A percentile compares a stretch with the other conserved stretches of the same genome.
These are phyloP conservation scores for Cercis canadensis DNA, from an alignment of 306 rosid genomes.

Conservation along the genomic window DNA sequence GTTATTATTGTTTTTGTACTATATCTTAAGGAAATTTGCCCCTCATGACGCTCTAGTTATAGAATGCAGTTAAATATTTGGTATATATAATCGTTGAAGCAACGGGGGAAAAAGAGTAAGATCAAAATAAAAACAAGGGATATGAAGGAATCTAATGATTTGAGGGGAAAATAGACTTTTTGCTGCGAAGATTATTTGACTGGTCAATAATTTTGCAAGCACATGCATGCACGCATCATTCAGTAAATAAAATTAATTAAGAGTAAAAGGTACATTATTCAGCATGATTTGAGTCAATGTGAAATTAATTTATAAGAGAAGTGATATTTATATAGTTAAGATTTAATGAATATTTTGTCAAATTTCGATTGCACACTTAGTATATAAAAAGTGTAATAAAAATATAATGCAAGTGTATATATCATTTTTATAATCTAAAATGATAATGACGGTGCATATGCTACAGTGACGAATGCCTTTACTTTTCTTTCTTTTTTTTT, in stretches of 20 bases:
- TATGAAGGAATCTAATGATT: slow-evolving; percentile 54
- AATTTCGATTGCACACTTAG: too few species aligned
- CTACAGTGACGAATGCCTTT: too few species aligned
- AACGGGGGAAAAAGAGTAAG: background rate
- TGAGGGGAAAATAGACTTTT: slow-evolving; percentile 39
- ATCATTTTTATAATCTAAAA: background rate
- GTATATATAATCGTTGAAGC: slow-evolving; percentile 11
- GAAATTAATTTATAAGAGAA: too few species aligned
- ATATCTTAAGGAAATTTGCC: slow-evolving; percentile 36
- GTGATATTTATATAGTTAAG: too few species aligned
- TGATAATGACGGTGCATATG: background rate
- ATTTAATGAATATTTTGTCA: too few species aligned
- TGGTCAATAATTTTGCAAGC: slow-evolving; percentile 43
- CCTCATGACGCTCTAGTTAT: slow-evolving; percentile 35
- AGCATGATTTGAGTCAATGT: too few species aligned
- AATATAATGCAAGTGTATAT: too few species aligned
- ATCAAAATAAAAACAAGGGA: slow-evolving; percentile 6
- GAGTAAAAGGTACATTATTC: background rate
- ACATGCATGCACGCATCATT: slow-evolving; percentile 39
- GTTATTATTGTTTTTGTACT: slow-evolving; percentile 4
- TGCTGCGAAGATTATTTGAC: slow-evolving; percentile 48
- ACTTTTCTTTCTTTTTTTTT: too few species aligned
- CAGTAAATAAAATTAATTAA: slow-evolving; percentile 38
- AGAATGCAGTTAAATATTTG: slow-evolving; percentile 29
- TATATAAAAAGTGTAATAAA: too few species aligned